Evolutionary conservation across 352 stramenopile species (phyloP).

Genomic region (Phytophthora sp.): DNA sequence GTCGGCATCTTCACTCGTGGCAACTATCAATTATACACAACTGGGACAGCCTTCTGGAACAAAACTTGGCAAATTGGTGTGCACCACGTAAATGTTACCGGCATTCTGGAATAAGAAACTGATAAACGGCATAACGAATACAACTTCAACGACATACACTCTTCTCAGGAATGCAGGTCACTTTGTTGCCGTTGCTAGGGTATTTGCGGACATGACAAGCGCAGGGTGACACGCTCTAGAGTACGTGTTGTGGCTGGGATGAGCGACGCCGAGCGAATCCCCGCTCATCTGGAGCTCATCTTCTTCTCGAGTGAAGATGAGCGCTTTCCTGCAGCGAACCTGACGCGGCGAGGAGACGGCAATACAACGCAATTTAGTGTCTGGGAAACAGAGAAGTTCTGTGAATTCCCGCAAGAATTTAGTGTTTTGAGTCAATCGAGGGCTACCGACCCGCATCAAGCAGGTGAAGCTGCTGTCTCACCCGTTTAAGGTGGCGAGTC

Average conservation of each 20-base stretch:
- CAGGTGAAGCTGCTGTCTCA: slow-evolving; percentile 45
- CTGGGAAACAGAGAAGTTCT: slow-evolving; percentile 66
- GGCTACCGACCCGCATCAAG: slow-evolving; percentile 16
- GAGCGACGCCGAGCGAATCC: neutral
- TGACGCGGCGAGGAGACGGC: neutral
- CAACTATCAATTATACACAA: slow-evolving; percentile 9
- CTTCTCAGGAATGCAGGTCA: slow-evolving; percentile 6
- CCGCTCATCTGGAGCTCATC: slow-evolving; percentile 40
- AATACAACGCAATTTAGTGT: slow-evolving; percentile 4
- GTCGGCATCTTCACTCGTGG: slow-evolving; percentile 48
- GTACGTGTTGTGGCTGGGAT: too few species aligned
- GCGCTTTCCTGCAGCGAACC: slow-evolving; percentile 21
- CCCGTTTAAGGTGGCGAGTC: slow-evolving; percentile 49
- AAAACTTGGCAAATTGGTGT: slow-evolving; percentile 21
- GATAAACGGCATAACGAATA: slow-evolving; percentile 10
- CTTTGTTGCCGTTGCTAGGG: too few species aligned
- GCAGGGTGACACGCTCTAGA: too few species aligned
- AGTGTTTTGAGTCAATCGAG: slow-evolving; percentile 52
- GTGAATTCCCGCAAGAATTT: slow-evolving; percentile 66
- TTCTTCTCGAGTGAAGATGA: slow-evolving; percentile 49
- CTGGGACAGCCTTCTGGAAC: slow-evolving; percentile 22
- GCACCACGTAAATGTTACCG: slow-evolving; percentile 16
- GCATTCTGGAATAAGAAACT: slow-evolving; percentile 16
- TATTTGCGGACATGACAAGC: too few species aligned
- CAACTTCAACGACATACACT: slow-evolving; percentile 23